These are phyloP conservation scores for Saturnispora serradocipensis DNA, from an alignment of 805 yeast genomes.

Conservation along the genomic window DNA sequence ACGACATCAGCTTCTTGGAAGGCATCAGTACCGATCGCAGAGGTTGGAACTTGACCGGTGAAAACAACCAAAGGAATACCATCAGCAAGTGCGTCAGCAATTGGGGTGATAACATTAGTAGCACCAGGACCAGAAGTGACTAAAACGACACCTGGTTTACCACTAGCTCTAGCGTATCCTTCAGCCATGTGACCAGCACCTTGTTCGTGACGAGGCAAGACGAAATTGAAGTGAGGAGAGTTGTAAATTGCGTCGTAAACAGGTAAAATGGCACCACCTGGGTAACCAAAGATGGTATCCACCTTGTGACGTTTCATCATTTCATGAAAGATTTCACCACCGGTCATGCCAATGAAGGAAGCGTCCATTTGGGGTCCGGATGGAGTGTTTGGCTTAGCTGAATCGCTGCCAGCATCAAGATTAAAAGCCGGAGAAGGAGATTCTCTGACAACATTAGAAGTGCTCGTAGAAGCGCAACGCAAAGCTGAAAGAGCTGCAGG, in stretches of 20 bases:
- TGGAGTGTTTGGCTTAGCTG: conserved; percentile 16
- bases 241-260: conserved; percentile 95
- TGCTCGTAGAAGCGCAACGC: conserved; percentile 8
- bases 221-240: conserved; percentile 80
- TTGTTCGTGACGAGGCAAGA: conserved; percentile 94
- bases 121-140: conserved; percentile 99
- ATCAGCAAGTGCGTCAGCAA: conserved; percentile 95
- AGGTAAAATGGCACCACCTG: conserved; percentile 98
- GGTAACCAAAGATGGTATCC: conserved; percentile 93
- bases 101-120: conserved; percentile 95
- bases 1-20: conserved; percentile 99
- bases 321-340: conserved; percentile 97
- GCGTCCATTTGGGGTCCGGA: conserved; percentile 42
- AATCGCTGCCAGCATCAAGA: conserved; percentile 6
- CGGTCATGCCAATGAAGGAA: conserved; percentile 91
- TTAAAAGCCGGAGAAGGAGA: conserved; percentile 18
- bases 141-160: conserved; percentile 94
- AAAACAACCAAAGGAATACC: conserved; percentile 97
- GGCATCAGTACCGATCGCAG: conserved; percentile 95
- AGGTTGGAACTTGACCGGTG: conserved; percentile 94
- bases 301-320: conserved; percentile 97
- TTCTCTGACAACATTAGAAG: conserved; percentile 12
- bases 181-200: conserved; percentile 99
- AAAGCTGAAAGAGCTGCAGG: background rate
- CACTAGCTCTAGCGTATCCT: conserved; percentile 92